phyloP scores from a whole-genome alignment of 768 basidiomycete genomes.

The Amanita pallidorosea region DNA sequence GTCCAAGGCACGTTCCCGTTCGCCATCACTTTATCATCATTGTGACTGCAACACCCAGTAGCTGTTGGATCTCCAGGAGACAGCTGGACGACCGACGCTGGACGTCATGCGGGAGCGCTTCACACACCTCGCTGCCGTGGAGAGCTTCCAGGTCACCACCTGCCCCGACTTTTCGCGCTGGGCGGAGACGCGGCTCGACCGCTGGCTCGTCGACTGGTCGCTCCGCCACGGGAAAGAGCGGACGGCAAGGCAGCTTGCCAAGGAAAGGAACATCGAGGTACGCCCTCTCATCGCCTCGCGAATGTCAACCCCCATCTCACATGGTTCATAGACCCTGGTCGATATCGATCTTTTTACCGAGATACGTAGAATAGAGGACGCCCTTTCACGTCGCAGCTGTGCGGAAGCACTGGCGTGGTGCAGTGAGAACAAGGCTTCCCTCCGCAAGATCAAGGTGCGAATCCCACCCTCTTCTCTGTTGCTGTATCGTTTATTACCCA shows the following conservation, averaged over 20 bases:
- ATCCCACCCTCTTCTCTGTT: neutral
- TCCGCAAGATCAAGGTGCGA: slow-evolving; percentile 80
- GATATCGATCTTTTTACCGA: slow-evolving; percentile 90
- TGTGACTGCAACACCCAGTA: slow-evolving; percentile 10
- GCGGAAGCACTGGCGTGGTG: slow-evolving; percentile 92
- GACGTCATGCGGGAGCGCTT: slow-evolving; percentile 67
- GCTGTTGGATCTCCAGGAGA: slow-evolving; percentile 39
- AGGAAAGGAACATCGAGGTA: slow-evolving; percentile 73
- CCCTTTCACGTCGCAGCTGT: slow-evolving; percentile 65
- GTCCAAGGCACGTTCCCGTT: slow-evolving; percentile 55
- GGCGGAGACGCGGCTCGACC: slow-evolving; percentile 71
- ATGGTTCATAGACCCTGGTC: slow-evolving; percentile 60
- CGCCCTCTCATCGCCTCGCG: neutral
- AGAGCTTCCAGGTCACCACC: slow-evolving; percentile 39
- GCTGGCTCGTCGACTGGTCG: slow-evolving; percentile 92
- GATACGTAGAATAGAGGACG: slow-evolving; percentile 77
- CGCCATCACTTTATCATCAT: no score
- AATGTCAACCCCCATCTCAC: neutral
- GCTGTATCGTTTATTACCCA: slow-evolving; percentile 5
- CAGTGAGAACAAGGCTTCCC: slow-evolving; percentile 86
- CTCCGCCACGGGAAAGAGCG: slow-evolving; percentile 68
- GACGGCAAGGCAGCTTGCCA: slow-evolving; percentile 68
- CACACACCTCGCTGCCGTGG: slow-evolving; percentile 56
- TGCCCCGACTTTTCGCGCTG: slow-evolving; percentile 59
- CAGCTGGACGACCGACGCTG: slow-evolving; percentile 47